Conservation (phyloP, 345 rosid species). For the Corchorus capsularis region DNA sequence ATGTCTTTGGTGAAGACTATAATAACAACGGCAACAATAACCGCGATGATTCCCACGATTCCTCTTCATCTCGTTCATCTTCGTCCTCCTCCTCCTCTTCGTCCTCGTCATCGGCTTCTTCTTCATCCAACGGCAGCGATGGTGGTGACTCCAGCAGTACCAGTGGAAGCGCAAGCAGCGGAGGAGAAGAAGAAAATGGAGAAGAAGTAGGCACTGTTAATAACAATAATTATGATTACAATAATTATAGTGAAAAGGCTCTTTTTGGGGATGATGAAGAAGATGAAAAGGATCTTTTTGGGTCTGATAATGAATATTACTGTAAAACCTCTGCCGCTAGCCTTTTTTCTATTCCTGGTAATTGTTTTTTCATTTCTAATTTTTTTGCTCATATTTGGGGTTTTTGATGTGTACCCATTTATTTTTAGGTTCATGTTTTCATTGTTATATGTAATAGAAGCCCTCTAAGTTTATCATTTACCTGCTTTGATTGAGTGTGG, state of each 20-base stretch:
- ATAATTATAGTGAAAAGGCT: conserved; percentile 14
- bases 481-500: not conserved
- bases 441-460: not conserved
- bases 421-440: no score
- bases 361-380: not conserved
- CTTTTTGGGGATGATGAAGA: conserved; percentile 30
- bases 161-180: conserved; percentile 56
- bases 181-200: conserved; percentile 46
- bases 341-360: conserved; percentile 76
- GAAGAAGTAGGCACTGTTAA: conserved; percentile 39
- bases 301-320: conserved; percentile 86
- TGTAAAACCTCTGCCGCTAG: conserved; percentile 70
- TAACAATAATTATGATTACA: conserved; percentile 17
- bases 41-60: not conserved
- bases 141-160: conserved; percentile 47
- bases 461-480: not conserved
- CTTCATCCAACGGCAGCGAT: conserved; percentile 42
- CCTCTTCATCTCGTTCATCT: not conserved
- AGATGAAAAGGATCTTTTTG: conserved; percentile 74
- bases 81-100: not conserved
- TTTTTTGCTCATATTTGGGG: not conserved
- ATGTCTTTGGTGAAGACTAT: not conserved
- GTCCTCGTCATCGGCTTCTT: not conserved
- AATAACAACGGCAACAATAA: not conserved
- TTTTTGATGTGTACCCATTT: not conserved